Base-by-base conservation (phyloP, 2,329 filamentous ascomycete species). In the Aspergillus udagawae region DNA sequence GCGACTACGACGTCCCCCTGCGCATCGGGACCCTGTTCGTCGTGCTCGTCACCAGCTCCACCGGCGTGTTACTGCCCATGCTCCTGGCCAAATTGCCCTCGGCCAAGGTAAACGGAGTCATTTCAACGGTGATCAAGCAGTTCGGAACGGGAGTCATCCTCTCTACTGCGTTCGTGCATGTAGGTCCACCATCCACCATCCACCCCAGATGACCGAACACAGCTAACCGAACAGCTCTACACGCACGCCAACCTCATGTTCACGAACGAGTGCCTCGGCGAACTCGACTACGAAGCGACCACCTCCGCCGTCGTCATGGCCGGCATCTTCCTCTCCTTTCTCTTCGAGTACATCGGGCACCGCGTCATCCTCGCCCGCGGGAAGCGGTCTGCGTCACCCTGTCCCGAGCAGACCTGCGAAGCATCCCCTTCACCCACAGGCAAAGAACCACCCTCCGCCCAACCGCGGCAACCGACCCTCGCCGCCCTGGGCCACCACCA, bases 231-330 rank as follows among this genome's bases (percentile, higher is more conserved):
- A n/a, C 61, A 90, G 85, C 81, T 92, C 10, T 86, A 87, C 65
- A 91, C 88, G 0, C 88, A 92, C 60, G 88, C 89, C 0, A 74
- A 79, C 7, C 79, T 92, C 28, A 90, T 91, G 86, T 91, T 92
- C 64, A 75, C 70, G 21, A 91, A 89, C 62, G 75, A 85, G 51
- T 92, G 89, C 64, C 73, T 92, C 12, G 85, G 86, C 3, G 79
- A 80, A 7, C 74, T 92, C 2, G 68, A 76, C 4, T 92, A 89
- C 64, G 89, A 92, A 71, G 83, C 78, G 3, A 89, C 86, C 0
- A 84, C 88, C 0, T 83, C 87, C 0, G 85, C 88, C 2, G 84
- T 92, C 44, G 80, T 89, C 49, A 88, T 92, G 84, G 89, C 85
- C 0, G 89, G 89, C 0, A 74, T 91, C 1, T 88, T 91, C 70